Evolutionary conservation across 1,284 basidiomycete genomes (phyloP).

Genomic region (Takashimella tepidaria): DNA sequence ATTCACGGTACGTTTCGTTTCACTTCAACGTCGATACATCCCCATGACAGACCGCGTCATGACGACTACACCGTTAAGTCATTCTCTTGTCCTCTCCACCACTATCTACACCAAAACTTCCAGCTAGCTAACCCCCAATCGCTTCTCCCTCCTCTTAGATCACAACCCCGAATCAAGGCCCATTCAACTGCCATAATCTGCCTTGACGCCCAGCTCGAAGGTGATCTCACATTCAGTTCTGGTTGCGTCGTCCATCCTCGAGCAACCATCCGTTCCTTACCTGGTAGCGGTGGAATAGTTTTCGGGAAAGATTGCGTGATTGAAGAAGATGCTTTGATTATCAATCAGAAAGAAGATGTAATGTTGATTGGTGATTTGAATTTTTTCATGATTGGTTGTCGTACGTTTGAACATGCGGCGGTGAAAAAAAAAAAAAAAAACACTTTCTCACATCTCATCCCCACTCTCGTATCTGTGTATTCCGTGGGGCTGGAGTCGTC

Average conservation of each 20-base stretch:
- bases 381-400: conserved; percentile 85
- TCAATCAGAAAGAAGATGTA: conserved; percentile 60
- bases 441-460: conserved; percentile 4
- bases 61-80: no score
- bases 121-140: no score
- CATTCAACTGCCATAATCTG: conserved; percentile 77
- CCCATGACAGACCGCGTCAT: no score
- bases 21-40: background rate
- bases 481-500: conserved; percentile 12
- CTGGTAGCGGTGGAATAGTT: conserved; percentile 66
- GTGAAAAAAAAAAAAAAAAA: conserved; percentile 6
- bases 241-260: conserved; percentile 91
- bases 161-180: conserved; percentile 56
- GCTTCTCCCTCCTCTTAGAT: background rate
- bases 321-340: conserved; percentile 81
- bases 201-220: conserved; percentile 81
- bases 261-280: conserved; percentile 77
- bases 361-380: conserved; percentile 90
- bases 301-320: conserved; percentile 85
- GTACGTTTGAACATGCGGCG: conserved; percentile 52
- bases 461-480: no score
- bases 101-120: background rate
- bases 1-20: background rate
- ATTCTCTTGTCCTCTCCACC: no score
- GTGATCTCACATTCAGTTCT: conserved; percentile 80